Conservation (phyloP, 768 basidiomycete genomes). For the Phylloporus sp. region DNA sequence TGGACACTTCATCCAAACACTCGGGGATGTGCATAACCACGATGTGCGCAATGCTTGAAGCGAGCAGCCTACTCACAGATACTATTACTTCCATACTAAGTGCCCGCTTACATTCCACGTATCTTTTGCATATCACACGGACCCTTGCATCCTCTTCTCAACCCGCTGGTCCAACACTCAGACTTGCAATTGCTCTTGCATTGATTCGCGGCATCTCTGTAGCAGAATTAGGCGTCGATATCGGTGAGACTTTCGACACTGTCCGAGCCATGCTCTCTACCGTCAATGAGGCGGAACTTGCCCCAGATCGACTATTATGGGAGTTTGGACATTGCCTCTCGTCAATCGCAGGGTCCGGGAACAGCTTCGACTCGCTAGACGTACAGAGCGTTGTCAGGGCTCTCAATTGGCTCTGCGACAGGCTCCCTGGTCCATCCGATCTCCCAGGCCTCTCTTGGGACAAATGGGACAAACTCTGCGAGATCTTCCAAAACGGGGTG, state of each 20-base stretch:
- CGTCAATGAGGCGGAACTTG: slow-evolving; percentile 22
- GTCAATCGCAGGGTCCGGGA: slow-evolving; percentile 24
- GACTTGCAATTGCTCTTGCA: slow-evolving; percentile 32
- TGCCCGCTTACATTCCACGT: slow-evolving; percentile 41
- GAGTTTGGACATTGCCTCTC: slow-evolving; percentile 38
- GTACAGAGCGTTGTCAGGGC: slow-evolving; percentile 40
- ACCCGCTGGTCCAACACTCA: slow-evolving; percentile 27
- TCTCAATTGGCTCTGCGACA: slow-evolving; percentile 54
- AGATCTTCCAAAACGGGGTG: slow-evolving; percentile 30
- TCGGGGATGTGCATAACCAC: slow-evolving; percentile 43
- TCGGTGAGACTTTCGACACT: slow-evolving; percentile 24
- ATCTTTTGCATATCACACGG: slow-evolving; percentile 42
- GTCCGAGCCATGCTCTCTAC: slow-evolving; percentile 25
- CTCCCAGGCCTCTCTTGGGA: slow-evolving; percentile 48
- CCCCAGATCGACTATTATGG: slow-evolving; percentile 26
- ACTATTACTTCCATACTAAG: slow-evolving; percentile 48
- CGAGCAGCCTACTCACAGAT: slow-evolving; percentile 37
- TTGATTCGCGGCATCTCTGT: slow-evolving; percentile 31
- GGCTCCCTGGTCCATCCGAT: slow-evolving; percentile 41
- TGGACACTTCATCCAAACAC: slow-evolving; percentile 35
- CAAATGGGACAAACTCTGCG: slow-evolving; percentile 45
- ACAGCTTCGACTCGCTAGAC: slow-evolving; percentile 30
- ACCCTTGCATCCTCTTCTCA: slow-evolving; percentile 23
- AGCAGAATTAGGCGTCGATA: slow-evolving; percentile 15
- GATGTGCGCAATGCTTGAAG: slow-evolving; percentile 42